A percentile compares a stretch with the other conserved stretches of the same genome.
phyloP scores from a whole-genome alignment of 129 eudicot species.

The Chrysanthemum makinoi region DNA sequence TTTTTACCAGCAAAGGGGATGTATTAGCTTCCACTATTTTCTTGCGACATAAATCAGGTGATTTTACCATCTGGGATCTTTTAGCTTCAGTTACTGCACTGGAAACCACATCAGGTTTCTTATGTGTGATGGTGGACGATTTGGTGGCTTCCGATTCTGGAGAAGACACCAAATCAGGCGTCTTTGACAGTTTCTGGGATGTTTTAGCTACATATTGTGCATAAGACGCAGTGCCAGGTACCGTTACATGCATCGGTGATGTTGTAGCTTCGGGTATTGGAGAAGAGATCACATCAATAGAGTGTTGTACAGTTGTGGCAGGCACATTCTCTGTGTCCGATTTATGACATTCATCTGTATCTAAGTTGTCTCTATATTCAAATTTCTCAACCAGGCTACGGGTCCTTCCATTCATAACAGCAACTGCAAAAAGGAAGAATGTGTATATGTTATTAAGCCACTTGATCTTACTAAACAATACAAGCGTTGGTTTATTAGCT shows the following conservation, averaged over 20 bases:
- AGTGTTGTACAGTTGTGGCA: constrained; percentile 17
- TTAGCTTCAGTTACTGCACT: constrained; percentile 16
- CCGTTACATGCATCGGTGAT: constrained; percentile 7
- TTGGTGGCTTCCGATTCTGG: constrained; percentile 15
- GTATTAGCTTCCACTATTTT: constrained; percentile 4
- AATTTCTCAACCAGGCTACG: constrained; percentile 91
- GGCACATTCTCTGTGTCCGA: constrained; percentile 33
- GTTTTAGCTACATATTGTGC: constrained; percentile 26
- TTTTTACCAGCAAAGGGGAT: constrained; percentile 17
- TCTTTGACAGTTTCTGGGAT: constrained; percentile 31
- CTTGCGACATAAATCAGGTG: constrained; percentile 8
- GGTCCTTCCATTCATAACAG: constrained; percentile 83
- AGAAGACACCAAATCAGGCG: constrained; percentile 12
- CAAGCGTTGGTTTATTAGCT: constrained; percentile 11
- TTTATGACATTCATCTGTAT: constrained; percentile 36
- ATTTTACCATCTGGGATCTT: not conserved
- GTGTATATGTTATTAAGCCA: not conserved
- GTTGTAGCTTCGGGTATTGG: constrained; percentile 20
- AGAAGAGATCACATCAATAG: constrained; percentile 21
- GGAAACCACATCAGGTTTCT: constrained; percentile 18
- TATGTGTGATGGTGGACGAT: not conserved
- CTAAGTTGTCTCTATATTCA: constrained; percentile 54
- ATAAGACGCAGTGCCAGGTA: constrained; percentile 22
- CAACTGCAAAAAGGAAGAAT: constrained; percentile 42
- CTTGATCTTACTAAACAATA: constrained; percentile 3